phyloP scores from a whole-genome alignment of 192 early-diverging fungal species.

The Phlyctochytrium planicorne region DNA sequence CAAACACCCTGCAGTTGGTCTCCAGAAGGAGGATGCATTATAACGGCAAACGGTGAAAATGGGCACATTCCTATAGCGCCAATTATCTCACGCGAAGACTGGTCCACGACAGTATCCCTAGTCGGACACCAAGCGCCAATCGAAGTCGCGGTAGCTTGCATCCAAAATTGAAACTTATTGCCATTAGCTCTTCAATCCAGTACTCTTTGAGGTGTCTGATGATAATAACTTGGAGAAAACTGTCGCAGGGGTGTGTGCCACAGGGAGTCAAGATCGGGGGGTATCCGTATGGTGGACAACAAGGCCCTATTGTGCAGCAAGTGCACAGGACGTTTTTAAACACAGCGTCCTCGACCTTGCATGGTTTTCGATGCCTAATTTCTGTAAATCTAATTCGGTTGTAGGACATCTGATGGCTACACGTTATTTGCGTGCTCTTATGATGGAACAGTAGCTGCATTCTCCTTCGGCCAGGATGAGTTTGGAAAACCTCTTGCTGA shows the following conservation, averaged over 20 bases:
- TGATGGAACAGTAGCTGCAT: constrained; percentile 80
- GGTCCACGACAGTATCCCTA: constrained; percentile 75
- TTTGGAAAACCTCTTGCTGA: constrained; percentile 62
- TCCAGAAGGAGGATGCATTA: constrained; percentile 95
- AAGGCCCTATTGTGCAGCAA: constrained; percentile 68
- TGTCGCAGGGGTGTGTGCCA: constrained; percentile 66
- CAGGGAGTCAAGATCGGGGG: constrained; percentile 87
- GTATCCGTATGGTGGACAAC: constrained; percentile 87
- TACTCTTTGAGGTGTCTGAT: constrained; percentile 56
- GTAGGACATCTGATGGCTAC: constrained; percentile 71
- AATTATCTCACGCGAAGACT: constrained; percentile 73
- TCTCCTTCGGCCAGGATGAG: constrained; percentile 69
- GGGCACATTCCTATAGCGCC: constrained; percentile 75
- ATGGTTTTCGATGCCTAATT: constrained; percentile 54
- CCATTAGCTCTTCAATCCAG: constrained; percentile 72
- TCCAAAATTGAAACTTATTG: neutral
- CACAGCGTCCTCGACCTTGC: constrained; percentile 85
- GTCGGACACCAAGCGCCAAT: constrained; percentile 88
- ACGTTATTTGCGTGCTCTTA: constrained; percentile 85
- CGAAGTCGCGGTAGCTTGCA: constrained; percentile 71
- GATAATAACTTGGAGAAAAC: constrained; percentile 19
- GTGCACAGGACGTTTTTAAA: constrained; percentile 70
- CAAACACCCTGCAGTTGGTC: constrained; percentile 81
- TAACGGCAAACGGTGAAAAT: constrained; percentile 85
- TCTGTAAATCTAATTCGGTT: constrained; percentile 2